Evolutionary conservation across 192 early-diverging fungal species (phyloP).

Genomic region (Linnemannia exigua): DNA sequence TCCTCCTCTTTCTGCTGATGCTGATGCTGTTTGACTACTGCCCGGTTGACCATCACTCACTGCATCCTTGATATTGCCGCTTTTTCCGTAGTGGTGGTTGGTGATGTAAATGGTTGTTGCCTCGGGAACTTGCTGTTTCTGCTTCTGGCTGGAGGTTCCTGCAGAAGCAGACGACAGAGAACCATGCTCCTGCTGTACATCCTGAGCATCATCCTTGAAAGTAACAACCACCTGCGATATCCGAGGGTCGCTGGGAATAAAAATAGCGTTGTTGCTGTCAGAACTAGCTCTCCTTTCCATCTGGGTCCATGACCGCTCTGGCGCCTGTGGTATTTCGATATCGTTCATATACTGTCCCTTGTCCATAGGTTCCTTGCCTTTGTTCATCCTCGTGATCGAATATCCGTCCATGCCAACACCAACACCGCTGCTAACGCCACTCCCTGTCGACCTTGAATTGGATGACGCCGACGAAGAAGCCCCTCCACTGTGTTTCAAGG

Average conservation of each 20-base stretch:
- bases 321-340: background rate
- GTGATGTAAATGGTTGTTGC: conserved; percentile 30
- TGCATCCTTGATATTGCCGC: background rate
- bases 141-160: background rate
- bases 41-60: background rate
- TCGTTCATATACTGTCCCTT: background rate
- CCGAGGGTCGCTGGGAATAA: conserved; percentile 20
- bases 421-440: background rate
- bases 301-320: conserved; percentile 11
- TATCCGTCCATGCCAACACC: background rate
- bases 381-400: background rate
- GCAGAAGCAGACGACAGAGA: background rate
- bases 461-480: background rate
- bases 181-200: background rate
- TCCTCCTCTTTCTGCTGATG: background rate
- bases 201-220: conserved; percentile 14
- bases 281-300: conserved; percentile 11
- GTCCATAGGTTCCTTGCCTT: conserved; percentile 16
- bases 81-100: conserved; percentile 24
- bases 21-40: background rate
- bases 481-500: background rate
- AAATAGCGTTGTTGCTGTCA: conserved; percentile 14
- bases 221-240: conserved; percentile 46
- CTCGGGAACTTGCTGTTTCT: conserved; percentile 3
- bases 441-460: background rate